These are phyloP conservation scores for Tremellales sp. DNA, from an alignment of 1,284 basidiomycete species.

Conservation along the genomic window DNA sequence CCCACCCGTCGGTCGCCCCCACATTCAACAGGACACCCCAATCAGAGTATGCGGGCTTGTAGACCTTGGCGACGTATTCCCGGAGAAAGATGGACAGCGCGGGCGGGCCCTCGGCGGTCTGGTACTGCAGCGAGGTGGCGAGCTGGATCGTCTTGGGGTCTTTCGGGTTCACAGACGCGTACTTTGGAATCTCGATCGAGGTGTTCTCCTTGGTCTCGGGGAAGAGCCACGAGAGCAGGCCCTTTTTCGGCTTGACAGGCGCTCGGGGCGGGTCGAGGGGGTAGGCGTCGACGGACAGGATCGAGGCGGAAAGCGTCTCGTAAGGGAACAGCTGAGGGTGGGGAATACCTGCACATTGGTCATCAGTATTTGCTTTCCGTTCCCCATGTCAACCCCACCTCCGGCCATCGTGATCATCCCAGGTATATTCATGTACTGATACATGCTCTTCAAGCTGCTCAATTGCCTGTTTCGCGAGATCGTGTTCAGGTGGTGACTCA, in stretches of 20 bases:
- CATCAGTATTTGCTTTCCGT: too few species aligned
- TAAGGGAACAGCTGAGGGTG: slow-evolving; percentile 50
- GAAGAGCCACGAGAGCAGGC: slow-evolving; percentile 64
- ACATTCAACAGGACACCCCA: slow-evolving; percentile 61
- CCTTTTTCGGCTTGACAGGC: slow-evolving; percentile 30
- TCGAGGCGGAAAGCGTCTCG: slow-evolving; percentile 45
- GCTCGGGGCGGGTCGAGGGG: slow-evolving; percentile 56
- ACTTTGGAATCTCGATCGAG: slow-evolving; percentile 60
- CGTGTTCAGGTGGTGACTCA: slow-evolving; percentile 59
- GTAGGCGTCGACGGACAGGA: slow-evolving; percentile 37
- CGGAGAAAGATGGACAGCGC: slow-evolving; percentile 47
- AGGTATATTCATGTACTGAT: slow-evolving; percentile 36
- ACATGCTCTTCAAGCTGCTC: slow-evolving; percentile 61
- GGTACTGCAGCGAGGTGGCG: slow-evolving; percentile 67
- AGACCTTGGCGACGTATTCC: slow-evolving; percentile 62
- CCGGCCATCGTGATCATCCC: slow-evolving; percentile 41
- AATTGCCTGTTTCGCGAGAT: slow-evolving; percentile 55
- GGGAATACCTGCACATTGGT: slow-evolving; percentile 42
- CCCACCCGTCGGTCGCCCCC: slow-evolving; percentile 71
- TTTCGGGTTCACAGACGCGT: slow-evolving; percentile 34
- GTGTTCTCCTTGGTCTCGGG: slow-evolving; percentile 51
- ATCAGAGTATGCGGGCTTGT: slow-evolving; percentile 65
- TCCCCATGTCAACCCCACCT: too few species aligned
- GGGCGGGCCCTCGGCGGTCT: slow-evolving; percentile 48
- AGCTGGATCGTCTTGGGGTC: slow-evolving; percentile 57